Evolutionary conservation across 352 stramenopile species (phyloP), one percentile per base, ranked within the genome.

Genomic region (Thalassiosira exigua): DNA sequence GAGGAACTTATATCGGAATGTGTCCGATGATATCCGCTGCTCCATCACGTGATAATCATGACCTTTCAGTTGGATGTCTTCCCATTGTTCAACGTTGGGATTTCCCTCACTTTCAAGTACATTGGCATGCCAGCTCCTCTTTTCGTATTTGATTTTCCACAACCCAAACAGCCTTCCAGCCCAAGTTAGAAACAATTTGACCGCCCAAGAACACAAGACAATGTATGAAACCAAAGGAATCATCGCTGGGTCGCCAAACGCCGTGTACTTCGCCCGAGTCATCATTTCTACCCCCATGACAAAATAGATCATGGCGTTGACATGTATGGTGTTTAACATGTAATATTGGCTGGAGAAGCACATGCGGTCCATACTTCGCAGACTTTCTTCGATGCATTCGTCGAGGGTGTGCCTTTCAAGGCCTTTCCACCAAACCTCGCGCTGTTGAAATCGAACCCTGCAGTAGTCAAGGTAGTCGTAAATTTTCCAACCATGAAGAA

Each of bases 301-400:
- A 67, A 98, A 96, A 72, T 97, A 98, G 3, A 99, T 89, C 24
- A 99, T 97, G 12, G 94, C 95, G 26, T 96, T 97, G 58, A 96
- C 93, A 72, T 98, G 95, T 42, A 98, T 77, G 42, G 91, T 94
- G 53, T 96, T 96, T 94, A 99, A 97, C 91, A 99, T 97, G 85
- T 98, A 98, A 75, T 97, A 98, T 81, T 99, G 96, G 48, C 93
- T 98, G 51, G 94, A 98, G 70, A 99, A 99, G 74, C 96, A 99
- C 91, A 98, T 96, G 41, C 91, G 84, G 72, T 99, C 96, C 22
- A 98, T 88, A 14, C 95, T 98, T 58, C 96, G 93, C 57, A 98
- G 69, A 69, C 93, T 95, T 81, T 98, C 95, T 3, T 98, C 96
- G 32, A 99, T 98, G 78, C 96, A 99, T 79, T 98, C 96, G 73